Base-by-base conservation (phyloP, 2,329 filamentous ascomycete genomes). In the Aspergillus fructus region DNA sequence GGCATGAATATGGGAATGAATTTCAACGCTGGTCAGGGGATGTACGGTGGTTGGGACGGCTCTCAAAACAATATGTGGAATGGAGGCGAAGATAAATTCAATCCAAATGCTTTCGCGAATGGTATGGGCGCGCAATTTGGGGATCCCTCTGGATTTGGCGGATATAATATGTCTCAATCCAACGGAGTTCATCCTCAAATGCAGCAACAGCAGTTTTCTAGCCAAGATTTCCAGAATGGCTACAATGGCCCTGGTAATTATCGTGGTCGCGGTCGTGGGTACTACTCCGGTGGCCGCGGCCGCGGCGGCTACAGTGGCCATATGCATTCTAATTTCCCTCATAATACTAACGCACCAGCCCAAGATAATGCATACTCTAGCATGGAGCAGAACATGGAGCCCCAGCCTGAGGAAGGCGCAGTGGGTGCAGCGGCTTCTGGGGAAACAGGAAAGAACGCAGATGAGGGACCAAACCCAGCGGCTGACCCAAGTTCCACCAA, bases 81-180 rank as follows among this genome's bases (percentile, higher is more conserved):
- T 87, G 85, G 86, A 83, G 85, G 86, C 83, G 88, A 89, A 88
- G 88, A 90, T 90, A 91, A 90, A 89, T 91, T 86, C 87, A 92
- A 88, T 84, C 84, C 86, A 89, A 91, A 86, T 89, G 86, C 86
- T 85, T 84, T 79, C 71, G 72, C 85, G 78, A 76, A 83, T 83
- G 86, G 86, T 83, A 90, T 90, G 85, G 87, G 86, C 82, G 86
- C 87, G 89, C 88, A 90, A 80, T 91, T 85, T 86, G 88, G 88
- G 80, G 83, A 84, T 85, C 89, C 89, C 82, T 82, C 86, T 82
- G 87, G 87, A 80, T 90, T 83, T 78, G 79, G 79, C 77, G 78
- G 79, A 67, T 83, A 81, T 81, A 84, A 88, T 87, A 87, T 89
- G 85, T 81, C 88, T 82, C 85, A 89, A 69, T 74, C 87, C 84